phyloP scores from a whole-genome alignment of 1,284 basidiomycete species.

The Austroboletus novae-zelandiae region DNA sequence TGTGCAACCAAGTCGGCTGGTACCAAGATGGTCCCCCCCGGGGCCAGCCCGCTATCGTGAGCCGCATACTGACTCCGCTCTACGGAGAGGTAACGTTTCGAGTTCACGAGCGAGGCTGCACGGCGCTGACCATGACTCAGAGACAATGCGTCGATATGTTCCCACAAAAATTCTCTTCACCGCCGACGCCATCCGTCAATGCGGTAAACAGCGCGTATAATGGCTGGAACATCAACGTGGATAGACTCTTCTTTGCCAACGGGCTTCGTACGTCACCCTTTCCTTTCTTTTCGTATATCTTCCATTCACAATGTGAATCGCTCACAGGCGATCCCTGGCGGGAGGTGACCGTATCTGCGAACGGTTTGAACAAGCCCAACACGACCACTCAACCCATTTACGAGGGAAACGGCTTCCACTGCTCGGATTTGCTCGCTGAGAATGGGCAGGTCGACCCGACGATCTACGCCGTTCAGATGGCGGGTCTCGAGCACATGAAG shows the following conservation, averaged over 20 bases:
- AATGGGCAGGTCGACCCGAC: constrained; percentile 48
- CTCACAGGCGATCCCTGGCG: constrained; percentile 68
- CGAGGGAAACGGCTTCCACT: constrained; percentile 62
- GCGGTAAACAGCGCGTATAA: constrained; percentile 50
- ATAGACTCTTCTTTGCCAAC: constrained; percentile 67
- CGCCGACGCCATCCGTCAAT: constrained; percentile 38
- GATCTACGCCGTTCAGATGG: constrained; percentile 50
- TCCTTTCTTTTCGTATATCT: neutral
- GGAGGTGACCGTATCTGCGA: constrained; percentile 64
- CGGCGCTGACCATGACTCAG: constrained; percentile 30
- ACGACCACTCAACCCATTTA: constrained; percentile 55
- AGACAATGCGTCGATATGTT: constrained; percentile 64
- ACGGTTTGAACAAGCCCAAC: constrained; percentile 45
- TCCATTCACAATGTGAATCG: constrained; percentile 1
- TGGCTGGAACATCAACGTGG: constrained; percentile 60
- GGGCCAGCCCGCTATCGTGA: constrained; percentile 51
- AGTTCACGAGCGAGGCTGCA: neutral
- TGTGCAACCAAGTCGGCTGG: constrained; percentile 67
- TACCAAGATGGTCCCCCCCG: constrained; percentile 61
- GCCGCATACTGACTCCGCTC: constrained; percentile 55
- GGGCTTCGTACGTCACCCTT: constrained; percentile 50
- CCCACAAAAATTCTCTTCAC: constrained; percentile 49
- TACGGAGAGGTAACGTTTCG: constrained; percentile 51
- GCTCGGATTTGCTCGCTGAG: constrained; percentile 52
- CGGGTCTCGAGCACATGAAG: constrained; percentile 44